phyloP scores from a whole-genome alignment of 768 basidiomycete species.

The Holtermanniella nyarrowii region DNA sequence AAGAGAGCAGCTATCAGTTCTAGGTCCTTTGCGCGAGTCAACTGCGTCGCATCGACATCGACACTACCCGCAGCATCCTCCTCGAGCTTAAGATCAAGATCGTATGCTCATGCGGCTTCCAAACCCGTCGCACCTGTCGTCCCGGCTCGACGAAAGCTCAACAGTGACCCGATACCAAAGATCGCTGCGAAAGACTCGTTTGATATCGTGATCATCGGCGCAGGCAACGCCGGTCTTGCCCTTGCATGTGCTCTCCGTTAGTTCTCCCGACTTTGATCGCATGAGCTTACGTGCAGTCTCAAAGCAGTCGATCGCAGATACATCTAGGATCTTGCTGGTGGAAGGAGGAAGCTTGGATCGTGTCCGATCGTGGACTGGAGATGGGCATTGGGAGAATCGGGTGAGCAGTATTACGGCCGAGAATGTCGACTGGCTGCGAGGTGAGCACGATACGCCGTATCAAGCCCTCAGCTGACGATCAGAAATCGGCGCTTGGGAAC shows the following conservation, averaged over 20 bases:
- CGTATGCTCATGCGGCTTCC: neutral
- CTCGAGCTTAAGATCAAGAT: too few species aligned
- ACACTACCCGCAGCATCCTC: too few species aligned
- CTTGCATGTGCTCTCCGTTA: constrained; percentile 76
- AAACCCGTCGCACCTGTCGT: neutral
- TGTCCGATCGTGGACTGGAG: constrained; percentile 54
- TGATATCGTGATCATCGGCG: constrained; percentile 90
- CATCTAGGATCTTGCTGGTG: constrained; percentile 58
- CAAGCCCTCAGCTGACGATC: constrained; percentile 6
- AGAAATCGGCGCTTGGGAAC: constrained; percentile 78
- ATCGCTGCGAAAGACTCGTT: constrained; percentile 41
- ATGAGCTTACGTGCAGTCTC: constrained; percentile 49
- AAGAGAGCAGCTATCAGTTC: too few species aligned
- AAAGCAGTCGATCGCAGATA: constrained; percentile 47
- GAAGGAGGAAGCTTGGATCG: constrained; percentile 70
- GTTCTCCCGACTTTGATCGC: too few species aligned
- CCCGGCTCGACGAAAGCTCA: neutral
- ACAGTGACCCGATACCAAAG: constrained; percentile 2
- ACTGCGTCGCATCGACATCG: too few species aligned
- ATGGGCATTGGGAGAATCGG: constrained; percentile 39
- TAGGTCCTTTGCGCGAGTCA: too few species aligned
- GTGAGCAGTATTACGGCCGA: constrained; percentile 41
- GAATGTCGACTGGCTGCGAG: constrained; percentile 37
- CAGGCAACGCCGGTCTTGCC: constrained; percentile 82
- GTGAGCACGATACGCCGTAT: constrained; percentile 19